phyloP scores from a whole-genome alignment of 2,329 filamentous ascomycete species.

The Fusarium papillatum region DNA sequence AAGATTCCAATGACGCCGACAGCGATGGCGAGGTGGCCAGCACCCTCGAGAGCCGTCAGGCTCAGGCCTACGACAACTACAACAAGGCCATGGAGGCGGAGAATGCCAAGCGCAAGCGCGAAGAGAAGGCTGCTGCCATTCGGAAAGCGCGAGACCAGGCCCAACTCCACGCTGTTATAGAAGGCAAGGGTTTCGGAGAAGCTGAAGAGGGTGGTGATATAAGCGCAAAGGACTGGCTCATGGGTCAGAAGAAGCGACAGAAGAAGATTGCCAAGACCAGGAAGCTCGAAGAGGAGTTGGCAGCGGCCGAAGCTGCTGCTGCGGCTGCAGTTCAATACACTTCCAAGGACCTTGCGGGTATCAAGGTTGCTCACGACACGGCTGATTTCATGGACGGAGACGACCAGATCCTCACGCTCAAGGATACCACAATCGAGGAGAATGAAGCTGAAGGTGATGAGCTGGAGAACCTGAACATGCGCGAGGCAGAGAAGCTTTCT shows the following conservation, averaged over 20 bases:
- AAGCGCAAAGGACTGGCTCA: constrained; percentile 89
- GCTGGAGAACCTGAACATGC: constrained; percentile 81
- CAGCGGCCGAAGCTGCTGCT: constrained; percentile 77
- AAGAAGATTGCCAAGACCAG: constrained; percentile 88
- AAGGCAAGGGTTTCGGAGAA: constrained; percentile 89
- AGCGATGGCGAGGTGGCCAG: constrained; percentile 79
- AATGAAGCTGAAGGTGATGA: constrained; percentile 92
- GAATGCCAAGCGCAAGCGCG: constrained; percentile 81
- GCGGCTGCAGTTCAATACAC: constrained; percentile 80
- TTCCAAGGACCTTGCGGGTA: constrained; percentile 86
- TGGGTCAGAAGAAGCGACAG: constrained; percentile 92
- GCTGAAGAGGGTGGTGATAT: constrained; percentile 73
- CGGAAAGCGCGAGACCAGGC: constrained; percentile 90
- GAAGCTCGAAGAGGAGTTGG: constrained; percentile 80
- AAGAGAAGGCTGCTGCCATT: constrained; percentile 85
- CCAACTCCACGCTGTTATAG: constrained; percentile 80
- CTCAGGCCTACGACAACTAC: constrained; percentile 81
- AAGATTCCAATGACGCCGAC: constrained; percentile 64
- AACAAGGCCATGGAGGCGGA: constrained; percentile 77
- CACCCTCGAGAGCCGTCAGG: constrained; percentile 86
- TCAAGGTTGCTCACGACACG: constrained; percentile 92
- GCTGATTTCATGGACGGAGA: constrained; percentile 84
- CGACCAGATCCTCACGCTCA: constrained; percentile 94
- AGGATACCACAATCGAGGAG: constrained; percentile 88
- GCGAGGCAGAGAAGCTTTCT: constrained; percentile 78